A percentile compares a stretch with the other conserved stretches of the same genome.
These are phyloP conservation scores for Colletotrichum spaethianum DNA, from an alignment of 2,329 filamentous ascomycete genomes.

Conservation along the genomic window DNA sequence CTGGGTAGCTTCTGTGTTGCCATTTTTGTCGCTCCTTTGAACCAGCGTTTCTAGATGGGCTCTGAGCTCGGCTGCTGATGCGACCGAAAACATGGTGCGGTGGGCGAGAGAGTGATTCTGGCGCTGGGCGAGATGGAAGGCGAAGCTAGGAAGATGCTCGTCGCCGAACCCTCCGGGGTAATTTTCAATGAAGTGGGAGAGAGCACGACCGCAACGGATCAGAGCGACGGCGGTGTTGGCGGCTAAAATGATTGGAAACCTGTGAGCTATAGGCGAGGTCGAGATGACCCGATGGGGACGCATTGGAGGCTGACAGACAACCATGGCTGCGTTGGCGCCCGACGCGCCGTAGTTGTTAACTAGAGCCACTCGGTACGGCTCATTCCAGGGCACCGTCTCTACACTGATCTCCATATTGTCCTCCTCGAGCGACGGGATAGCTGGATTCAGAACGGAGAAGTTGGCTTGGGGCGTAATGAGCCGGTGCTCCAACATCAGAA, in stretches of 20 bases:
- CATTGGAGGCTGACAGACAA: slow-evolving; percentile 36
- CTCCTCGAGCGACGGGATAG: slow-evolving; percentile 53
- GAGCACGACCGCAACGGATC: background rate
- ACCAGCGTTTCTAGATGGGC: background rate
- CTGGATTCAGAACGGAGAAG: slow-evolving; percentile 65
- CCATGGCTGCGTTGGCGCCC: slow-evolving; percentile 45
- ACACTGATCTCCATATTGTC: slow-evolving; percentile 4
- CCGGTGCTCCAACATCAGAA: slow-evolving; percentile 44
- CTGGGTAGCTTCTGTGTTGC: background rate
- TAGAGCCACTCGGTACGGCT: slow-evolving; percentile 44
- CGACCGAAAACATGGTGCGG: background rate
- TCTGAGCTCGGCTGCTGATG: background rate
- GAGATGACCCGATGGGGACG: background rate
- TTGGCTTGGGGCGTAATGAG: slow-evolving; percentile 46
- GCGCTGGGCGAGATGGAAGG: slow-evolving; percentile 5
- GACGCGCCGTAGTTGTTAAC: slow-evolving; percentile 55
- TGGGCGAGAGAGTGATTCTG: background rate
- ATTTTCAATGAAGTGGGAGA: background rate
- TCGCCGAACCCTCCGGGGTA: background rate
- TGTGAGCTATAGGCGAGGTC: background rate
- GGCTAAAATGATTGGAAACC: background rate
- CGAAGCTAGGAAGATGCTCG: background rate
- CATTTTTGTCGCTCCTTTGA: background rate
- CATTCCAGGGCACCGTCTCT: background rate
- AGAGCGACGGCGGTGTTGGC: background rate